Evolutionary conservation across 2,329 filamentous ascomycete species (phyloP).

Genomic region (Myriosclerotinia curreyana): DNA sequence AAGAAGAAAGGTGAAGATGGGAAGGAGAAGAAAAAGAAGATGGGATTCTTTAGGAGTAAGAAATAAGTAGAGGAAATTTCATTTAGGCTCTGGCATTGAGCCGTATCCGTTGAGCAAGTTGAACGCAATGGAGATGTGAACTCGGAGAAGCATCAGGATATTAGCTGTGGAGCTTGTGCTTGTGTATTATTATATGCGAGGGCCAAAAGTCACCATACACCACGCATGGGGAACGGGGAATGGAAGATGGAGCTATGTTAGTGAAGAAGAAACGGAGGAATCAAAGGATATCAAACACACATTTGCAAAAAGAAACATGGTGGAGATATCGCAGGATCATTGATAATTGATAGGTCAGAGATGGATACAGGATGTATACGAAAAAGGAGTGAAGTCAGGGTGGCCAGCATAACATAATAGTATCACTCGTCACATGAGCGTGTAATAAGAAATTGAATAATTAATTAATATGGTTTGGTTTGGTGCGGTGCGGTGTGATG

Average conservation of each 20-base stretch:
- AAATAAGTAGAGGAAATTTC: constrained; percentile 42
- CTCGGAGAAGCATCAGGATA: not conserved
- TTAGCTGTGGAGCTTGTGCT: not conserved
- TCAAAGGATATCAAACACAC: not conserved
- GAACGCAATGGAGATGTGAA: not conserved
- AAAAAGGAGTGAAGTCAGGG: not conserved
- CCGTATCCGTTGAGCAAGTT: not conserved
- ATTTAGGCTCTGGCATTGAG: not conserved
- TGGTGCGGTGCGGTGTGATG: not conserved
- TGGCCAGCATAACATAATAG: not conserved
- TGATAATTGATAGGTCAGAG: not conserved
- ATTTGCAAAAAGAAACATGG: not conserved
- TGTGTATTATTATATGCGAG: not conserved
- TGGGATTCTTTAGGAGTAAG: constrained; percentile 57
- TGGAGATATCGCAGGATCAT: not conserved
- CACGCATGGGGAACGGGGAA: not conserved
- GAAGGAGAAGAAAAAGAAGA: constrained; percentile 54
- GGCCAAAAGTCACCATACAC: not conserved
- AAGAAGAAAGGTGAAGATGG: constrained; percentile 46
- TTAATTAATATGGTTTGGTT: not conserved
- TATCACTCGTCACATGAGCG: not conserved
- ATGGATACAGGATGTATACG: not conserved
- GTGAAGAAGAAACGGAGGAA: not conserved
- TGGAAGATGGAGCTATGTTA: not conserved
- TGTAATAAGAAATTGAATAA: constrained; percentile 14